Percentiles rank a stretch among this genome's conserved stretches.
These are phyloP conservation scores for Drechmeria coniospora DNA, from an alignment of 2,329 filamentous ascomycete genomes.

Conservation along the genomic window DNA sequence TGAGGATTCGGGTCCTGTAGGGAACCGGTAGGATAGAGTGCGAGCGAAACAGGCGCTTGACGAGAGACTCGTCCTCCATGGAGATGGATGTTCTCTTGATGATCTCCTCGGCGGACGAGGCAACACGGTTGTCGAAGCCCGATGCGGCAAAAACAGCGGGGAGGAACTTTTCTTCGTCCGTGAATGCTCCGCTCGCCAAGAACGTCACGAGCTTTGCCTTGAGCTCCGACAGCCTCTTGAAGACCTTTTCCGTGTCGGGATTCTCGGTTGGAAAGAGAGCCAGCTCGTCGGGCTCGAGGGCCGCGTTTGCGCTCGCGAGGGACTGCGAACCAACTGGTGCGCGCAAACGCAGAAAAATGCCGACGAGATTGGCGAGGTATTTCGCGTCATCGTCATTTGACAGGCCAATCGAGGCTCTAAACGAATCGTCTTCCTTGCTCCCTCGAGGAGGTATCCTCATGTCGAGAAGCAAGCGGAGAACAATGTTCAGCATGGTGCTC, in stretches of 20 bases:
- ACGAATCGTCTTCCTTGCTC: constrained; percentile 57
- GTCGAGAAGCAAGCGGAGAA: constrained; percentile 60
- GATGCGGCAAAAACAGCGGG: constrained; percentile 72
- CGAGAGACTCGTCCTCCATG: constrained; percentile 50
- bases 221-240: constrained; percentile 24
- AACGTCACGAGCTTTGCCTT: constrained; percentile 50
- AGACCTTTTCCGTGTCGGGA: constrained; percentile 48
- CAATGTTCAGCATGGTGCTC: constrained; percentile 63
- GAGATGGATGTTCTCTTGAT: constrained; percentile 65
- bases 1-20: constrained; percentile 63
- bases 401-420: constrained; percentile 53
- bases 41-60: constrained; percentile 53
- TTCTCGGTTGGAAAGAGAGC: constrained; percentile 15
- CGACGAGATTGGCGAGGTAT: constrained; percentile 62
- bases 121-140: constrained; percentile 66
- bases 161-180: constrained; percentile 66
- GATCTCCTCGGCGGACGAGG: constrained; percentile 75
- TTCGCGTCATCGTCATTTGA: constrained; percentile 50
- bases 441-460: constrained; percentile 60
- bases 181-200: constrained; percentile 73
- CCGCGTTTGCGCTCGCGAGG: constrained; percentile 18
- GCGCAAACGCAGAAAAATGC: constrained; percentile 47
- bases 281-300: constrained; percentile 14
- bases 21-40: constrained; percentile 60
- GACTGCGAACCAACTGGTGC: constrained; percentile 14